Conservation (phyloP, 2,329 filamentous ascomycete genomes). For the Stemphylium lycopersici region DNA sequence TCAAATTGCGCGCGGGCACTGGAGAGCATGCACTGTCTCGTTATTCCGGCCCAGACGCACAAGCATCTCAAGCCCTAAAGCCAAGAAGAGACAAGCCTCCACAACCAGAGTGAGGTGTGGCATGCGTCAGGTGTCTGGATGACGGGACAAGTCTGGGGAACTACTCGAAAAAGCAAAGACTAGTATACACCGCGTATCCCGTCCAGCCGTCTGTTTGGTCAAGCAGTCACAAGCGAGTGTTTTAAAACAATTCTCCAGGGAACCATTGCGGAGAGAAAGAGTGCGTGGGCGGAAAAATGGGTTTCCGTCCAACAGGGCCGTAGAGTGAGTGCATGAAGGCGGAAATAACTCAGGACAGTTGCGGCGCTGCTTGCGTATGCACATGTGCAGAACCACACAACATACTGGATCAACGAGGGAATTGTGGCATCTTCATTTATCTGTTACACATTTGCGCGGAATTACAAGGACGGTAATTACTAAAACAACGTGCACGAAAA, state of each 20-base stretch:
- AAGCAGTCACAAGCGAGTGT: neutral
- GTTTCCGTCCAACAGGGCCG: conserved; percentile 4
- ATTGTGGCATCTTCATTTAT: neutral
- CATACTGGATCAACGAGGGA: too few species aligned
- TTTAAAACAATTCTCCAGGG: neutral
- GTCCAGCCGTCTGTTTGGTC: neutral
- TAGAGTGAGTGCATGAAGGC: too few species aligned
- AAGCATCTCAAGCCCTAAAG: conserved; percentile 28
- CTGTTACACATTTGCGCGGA: neutral
- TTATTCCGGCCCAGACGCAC: conserved; percentile 8
- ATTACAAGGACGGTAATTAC: too few species aligned
- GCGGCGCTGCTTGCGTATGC: too few species aligned
- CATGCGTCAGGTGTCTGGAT: too few species aligned
- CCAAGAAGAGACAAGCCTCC: conserved; percentile 25
- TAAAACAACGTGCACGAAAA: too few species aligned
- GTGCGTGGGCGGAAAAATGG: conserved; percentile 9
- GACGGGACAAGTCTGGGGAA: too few species aligned
- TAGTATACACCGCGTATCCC: too few species aligned
- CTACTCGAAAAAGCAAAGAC: too few species aligned
- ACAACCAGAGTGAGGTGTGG: neutral
- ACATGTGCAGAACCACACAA: too few species aligned
- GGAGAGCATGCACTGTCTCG: neutral
- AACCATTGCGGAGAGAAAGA: neutral
- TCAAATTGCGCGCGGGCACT: neutral
- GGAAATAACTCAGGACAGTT: too few species aligned